Evolutionary conservation across 2,329 filamentous ascomycete species (phyloP), one percentile per base, ranked within the genome.

Genomic region (Tolypocladium endophyticum): DNA sequence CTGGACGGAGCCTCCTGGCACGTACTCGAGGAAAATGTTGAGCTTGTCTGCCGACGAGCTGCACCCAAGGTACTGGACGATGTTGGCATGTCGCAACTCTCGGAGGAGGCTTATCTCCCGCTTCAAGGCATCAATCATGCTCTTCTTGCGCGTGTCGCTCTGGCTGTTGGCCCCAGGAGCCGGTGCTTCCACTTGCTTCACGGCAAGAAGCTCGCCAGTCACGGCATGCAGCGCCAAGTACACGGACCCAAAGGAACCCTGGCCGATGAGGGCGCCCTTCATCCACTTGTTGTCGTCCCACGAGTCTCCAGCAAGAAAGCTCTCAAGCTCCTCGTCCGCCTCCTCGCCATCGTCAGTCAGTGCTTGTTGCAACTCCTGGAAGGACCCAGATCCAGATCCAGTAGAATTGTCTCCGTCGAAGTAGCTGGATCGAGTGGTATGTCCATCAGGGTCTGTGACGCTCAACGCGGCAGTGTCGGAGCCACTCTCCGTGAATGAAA

Each of bases 21-120:
- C 94, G 73, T 99, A 99, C 75, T 99, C 94, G 70, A 99, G 86
- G 86, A 99, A 99, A 88, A 99, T 99, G 78, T 99, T 99, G 68
- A 99, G 86, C 72, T 93, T 88, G 59, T 92, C 88, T 23, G 90
- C 86, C 63, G 96, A 94, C 11, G 91, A 93, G 69, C 92, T 93
- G 66, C 92, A 97, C 61, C 94, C 94, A 9, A 99, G 86, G 71
- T 99, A 99, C 72, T 97, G 94, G 72, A 99, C 94, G 71, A 99
- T 97, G 72, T 99, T 97, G 59, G 90, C 86, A 70, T 99, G 94
- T 69, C 95, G 92, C 56, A 99, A 85, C 66, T 97, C 94, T 64
- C 94, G 90, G 47, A 99, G 82, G 58, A 99, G 85, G 63, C 89
- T 89, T 72, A 99, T 99, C 76, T 99, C 94, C 67, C 93, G 90